phyloP scores from a whole-genome alignment of 306 rosid genomes.

The Coriaria nepalensis region DNA sequence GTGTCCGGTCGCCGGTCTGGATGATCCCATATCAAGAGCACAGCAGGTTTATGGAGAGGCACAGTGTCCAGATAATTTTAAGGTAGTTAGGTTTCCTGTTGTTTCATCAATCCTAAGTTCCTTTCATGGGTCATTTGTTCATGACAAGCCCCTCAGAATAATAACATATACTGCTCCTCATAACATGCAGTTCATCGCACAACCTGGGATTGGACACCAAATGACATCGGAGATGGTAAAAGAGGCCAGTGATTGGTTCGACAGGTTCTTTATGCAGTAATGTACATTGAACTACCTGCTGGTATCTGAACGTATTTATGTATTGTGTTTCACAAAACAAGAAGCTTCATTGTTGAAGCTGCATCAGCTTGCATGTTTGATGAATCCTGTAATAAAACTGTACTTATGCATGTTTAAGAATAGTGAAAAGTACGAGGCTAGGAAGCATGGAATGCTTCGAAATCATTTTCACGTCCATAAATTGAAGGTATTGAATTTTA shows the following conservation, averaged over 20 bases:
- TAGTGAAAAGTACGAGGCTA: too few species aligned
- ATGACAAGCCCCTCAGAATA: background rate
- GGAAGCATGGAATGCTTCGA: too few species aligned
- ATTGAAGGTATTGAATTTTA: too few species aligned
- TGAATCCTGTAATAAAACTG: too few species aligned
- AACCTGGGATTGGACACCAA: constrained; percentile 45
- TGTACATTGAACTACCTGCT: too few species aligned
- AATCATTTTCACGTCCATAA: too few species aligned
- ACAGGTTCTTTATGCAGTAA: constrained; percentile 34
- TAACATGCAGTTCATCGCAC: constrained; percentile 37
- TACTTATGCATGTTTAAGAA: too few species aligned
- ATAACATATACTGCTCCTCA: background rate
- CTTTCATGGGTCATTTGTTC: background rate
- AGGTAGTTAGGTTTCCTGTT: constrained; percentile 29
- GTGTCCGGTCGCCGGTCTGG: constrained; percentile 57
- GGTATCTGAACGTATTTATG: too few species aligned
- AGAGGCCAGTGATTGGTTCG: constrained; percentile 77
- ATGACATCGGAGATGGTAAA: constrained; percentile 45
- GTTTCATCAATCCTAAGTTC: constrained; percentile 8
- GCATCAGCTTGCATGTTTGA: too few species aligned
- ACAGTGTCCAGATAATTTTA: constrained; percentile 30
- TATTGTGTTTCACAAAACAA: too few species aligned
- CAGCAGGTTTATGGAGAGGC: constrained; percentile 28
- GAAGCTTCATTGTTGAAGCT: too few species aligned
- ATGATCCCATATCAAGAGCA: constrained; percentile 24